These are phyloP conservation scores for Microbotryomycetes sp. DNA, from an alignment of 1,284 basidiomycete genomes.

Conservation along the genomic window DNA sequence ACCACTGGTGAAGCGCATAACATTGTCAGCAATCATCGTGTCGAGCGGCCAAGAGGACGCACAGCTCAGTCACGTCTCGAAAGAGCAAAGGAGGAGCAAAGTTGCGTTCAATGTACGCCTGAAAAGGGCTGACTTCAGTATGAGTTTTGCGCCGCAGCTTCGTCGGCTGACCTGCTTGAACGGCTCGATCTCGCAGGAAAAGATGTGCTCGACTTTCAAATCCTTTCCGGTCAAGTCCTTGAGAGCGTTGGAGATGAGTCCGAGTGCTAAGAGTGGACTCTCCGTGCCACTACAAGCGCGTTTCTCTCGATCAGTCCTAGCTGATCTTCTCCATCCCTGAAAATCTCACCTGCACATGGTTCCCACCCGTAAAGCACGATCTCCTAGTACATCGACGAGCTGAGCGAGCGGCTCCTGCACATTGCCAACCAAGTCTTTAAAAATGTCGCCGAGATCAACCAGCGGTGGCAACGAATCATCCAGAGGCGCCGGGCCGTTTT, in stretches of 20 bases:
- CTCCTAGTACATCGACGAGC: slow-evolving; percentile 62
- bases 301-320: too few relatives aligned
- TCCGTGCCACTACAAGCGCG: slow-evolving; percentile 67
- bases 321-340: too few relatives aligned
- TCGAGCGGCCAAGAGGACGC: slow-evolving; percentile 59
- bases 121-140: not conserved
- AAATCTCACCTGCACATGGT: slow-evolving; percentile 69
- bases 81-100: slow-evolving; percentile 82
- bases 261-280: slow-evolving; percentile 81
- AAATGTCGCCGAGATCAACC: slow-evolving; percentile 71
- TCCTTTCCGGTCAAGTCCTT: slow-evolving; percentile 58
- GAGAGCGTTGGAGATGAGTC: slow-evolving; percentile 68
- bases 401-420: slow-evolving; percentile 57
- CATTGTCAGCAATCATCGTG: not conserved
- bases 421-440: slow-evolving; percentile 68
- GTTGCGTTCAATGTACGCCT: slow-evolving; percentile 85
- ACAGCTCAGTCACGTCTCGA: slow-evolving; percentile 88
- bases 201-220: slow-evolving; percentile 80
- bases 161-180: slow-evolving; percentile 67
- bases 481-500: slow-evolving; percentile 14
- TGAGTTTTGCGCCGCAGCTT: not conserved
- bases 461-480: slow-evolving; percentile 60
- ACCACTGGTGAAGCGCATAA: slow-evolving; percentile 44
- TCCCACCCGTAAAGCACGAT: slow-evolving; percentile 80
- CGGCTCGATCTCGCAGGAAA: slow-evolving; percentile 95